These are phyloP conservation scores for Boletus subcaerulescens DNA, from an alignment of 768 basidiomycete genomes.

Conservation along the genomic window DNA sequence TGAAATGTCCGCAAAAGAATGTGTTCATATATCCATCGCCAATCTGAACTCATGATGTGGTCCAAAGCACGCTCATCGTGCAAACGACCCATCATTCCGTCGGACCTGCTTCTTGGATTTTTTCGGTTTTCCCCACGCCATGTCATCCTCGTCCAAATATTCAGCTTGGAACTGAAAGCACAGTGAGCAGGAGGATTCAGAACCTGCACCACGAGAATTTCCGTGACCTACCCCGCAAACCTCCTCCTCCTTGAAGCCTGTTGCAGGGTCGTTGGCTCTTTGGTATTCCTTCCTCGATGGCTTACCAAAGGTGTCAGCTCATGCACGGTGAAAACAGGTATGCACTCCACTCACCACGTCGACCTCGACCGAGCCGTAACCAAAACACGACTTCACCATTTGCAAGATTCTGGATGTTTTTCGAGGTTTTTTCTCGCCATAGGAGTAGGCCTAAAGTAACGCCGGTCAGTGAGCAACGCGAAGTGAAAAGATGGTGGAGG, in stretches of 20 bases:
- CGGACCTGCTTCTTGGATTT: slow-evolving; percentile 8
- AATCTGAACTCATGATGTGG: too few relatives aligned
- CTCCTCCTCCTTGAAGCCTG: slow-evolving; percentile 17
- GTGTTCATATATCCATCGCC: too few relatives aligned
- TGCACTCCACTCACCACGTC: slow-evolving; percentile 14
- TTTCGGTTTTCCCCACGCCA: slow-evolving; percentile 23
- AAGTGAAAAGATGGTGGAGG: neutral
- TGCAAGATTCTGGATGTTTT: slow-evolving; percentile 2
- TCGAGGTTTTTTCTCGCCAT: slow-evolving; percentile 10
- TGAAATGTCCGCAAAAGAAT: neutral
- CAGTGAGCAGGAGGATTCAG: neutral
- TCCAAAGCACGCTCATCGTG: neutral
- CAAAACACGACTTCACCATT: slow-evolving; percentile 23
- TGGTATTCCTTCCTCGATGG: slow-evolving; percentile 16
- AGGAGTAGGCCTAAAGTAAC: slow-evolving; percentile 3
- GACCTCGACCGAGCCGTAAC: slow-evolving; percentile 8
- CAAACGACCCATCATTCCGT: neutral
- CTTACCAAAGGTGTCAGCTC: slow-evolving; percentile 3
- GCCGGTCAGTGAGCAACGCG: too few relatives aligned
- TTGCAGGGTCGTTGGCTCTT: slow-evolving; percentile 9
- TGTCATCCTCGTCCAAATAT: slow-evolving; percentile 27
- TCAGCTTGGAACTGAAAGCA: slow-evolving; percentile 18
- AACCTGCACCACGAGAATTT: neutral
- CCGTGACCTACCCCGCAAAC: slow-evolving; percentile 17
- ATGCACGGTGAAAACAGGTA: neutral